A percentile compares a stretch with the other conserved stretches of the same genome.
These are phyloP conservation scores for Cladosporium sp. DNA, from an alignment of 2,329 filamentous ascomycete species.

Conservation along the genomic window DNA sequence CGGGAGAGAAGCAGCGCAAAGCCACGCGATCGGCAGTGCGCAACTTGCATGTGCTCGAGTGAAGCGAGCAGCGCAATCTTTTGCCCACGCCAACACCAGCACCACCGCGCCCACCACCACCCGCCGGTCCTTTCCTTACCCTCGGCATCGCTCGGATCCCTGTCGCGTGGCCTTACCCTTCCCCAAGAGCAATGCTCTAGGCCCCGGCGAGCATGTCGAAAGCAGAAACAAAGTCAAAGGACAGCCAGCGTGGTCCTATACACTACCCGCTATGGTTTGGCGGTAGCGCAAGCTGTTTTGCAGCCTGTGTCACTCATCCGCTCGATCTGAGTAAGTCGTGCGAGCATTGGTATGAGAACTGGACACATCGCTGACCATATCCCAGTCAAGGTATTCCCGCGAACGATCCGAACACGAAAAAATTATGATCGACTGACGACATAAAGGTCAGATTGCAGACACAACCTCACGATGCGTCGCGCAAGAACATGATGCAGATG, in stretches of 20 bases:
- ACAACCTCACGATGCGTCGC: slow-evolving; percentile 66
- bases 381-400: slow-evolving; percentile 41
- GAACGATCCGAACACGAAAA: background rate
- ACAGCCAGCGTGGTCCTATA: slow-evolving; percentile 38
- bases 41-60: background rate
- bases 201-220: slow-evolving; percentile 34
- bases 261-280: slow-evolving; percentile 75
- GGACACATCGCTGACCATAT: slow-evolving; percentile 27
- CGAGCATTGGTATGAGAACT: background rate
- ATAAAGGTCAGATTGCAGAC: slow-evolving; percentile 79
- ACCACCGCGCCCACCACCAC: background rate
- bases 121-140: background rate
- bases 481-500: slow-evolving; percentile 76
- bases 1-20: background rate
- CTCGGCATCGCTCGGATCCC: slow-evolving; percentile 1
- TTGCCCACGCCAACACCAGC: background rate
- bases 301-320: slow-evolving; percentile 87
- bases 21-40: background rate
- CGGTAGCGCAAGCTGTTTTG: slow-evolving; percentile 87
- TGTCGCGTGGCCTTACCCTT: background rate
- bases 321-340: slow-evolving; percentile 73
- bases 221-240: slow-evolving; percentile 40
- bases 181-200: slow-evolving; percentile 5
- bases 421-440: background rate
- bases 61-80: background rate